Percentiles rank a stretch among this genome's conserved stretches.
These are phyloP conservation scores for Blastomyces emzantsi DNA, from an alignment of 2,329 filamentous ascomycete species.

Conservation along the genomic window DNA sequence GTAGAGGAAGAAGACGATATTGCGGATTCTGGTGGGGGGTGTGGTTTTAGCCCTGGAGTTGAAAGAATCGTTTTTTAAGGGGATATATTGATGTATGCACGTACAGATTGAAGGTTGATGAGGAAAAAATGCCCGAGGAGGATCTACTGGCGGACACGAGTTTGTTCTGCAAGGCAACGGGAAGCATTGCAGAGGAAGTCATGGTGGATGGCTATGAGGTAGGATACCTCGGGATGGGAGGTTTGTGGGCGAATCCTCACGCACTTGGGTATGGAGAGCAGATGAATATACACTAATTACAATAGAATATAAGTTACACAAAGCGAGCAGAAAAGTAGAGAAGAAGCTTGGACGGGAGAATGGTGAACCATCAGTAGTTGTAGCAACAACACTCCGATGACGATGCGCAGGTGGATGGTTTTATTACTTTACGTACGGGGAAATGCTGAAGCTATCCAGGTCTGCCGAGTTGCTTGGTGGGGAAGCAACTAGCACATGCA, in stretches of 20 bases:
- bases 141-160: conserved; percentile 31
- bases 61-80: background rate
- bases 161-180: conserved; percentile 38
- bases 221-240: background rate
- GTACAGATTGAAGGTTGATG: conserved; percentile 38
- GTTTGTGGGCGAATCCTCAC: background rate
- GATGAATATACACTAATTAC: background rate
- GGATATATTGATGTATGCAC: conserved; percentile 16
- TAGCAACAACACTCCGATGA: no score
- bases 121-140: conserved; percentile 22
- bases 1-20: conserved; percentile 84
- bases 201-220: conserved; percentile 22
- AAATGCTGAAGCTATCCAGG: background rate
- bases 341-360: no score
- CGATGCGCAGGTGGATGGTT: no score
- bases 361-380: no score
- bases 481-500: background rate
- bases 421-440: background rate
- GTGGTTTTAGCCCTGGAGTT: background rate
- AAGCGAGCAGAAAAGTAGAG: background rate
- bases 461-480: background rate
- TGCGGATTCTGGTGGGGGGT: conserved; percentile 55
- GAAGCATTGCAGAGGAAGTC: conserved; percentile 32
- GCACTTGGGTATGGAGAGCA: background rate
- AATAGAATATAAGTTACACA: background rate